Percentiles rank a stretch among this genome's conserved stretches.
Conservation (phyloP, 176 grass and related monocot species). For the Juncus inflexus region DNA sequence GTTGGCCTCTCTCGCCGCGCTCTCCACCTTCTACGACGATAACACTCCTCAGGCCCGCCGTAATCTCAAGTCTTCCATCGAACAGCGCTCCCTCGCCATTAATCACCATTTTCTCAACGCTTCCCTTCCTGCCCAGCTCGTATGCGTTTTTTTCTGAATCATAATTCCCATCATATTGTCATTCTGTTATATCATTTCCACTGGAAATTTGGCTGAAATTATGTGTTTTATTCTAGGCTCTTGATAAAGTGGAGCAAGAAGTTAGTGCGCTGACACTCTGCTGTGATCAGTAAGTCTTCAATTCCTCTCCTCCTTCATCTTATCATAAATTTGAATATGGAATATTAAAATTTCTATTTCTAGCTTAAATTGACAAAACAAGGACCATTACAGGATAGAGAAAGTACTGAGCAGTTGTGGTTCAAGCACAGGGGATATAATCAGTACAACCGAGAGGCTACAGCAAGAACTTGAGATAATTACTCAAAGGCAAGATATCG, state of each 20-base stretch:
- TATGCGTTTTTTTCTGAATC: slow-evolving; percentile 4
- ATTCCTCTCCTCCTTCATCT: background rate
- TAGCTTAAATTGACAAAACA: background rate
- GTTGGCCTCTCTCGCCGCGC: slow-evolving; percentile 69
- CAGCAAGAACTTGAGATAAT: slow-evolving; percentile 95
- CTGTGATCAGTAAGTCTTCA: slow-evolving; percentile 67
- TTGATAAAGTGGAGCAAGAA: slow-evolving; percentile 86
- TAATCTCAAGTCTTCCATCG: slow-evolving; percentile 93
- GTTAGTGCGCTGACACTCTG: slow-evolving; percentile 65
- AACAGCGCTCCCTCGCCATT: slow-evolving; percentile 82
- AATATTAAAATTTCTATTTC: slow-evolving; percentile 7
- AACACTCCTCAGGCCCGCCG: slow-evolving; percentile 90
- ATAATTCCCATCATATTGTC: background rate
- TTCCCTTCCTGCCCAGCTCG: slow-evolving; percentile 71
- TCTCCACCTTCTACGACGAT: slow-evolving; percentile 83
- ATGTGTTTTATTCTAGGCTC: slow-evolving; percentile 37
- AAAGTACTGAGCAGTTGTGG: slow-evolving; percentile 82
- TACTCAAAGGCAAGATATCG: slow-evolving; percentile 90
- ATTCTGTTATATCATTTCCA: background rate
- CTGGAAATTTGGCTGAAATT: slow-evolving; percentile 5
- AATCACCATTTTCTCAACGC: slow-evolving; percentile 91
- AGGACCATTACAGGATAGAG: slow-evolving; percentile 52
- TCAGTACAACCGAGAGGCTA: slow-evolving; percentile 92
- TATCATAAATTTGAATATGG: background rate
- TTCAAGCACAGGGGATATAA: slow-evolving; percentile 89